Evolutionary conservation across 176 grass and related monocot species (phyloP), one percentile per base, ranked within the genome.

Genomic region (Urochloa ruziziensis): DNA sequence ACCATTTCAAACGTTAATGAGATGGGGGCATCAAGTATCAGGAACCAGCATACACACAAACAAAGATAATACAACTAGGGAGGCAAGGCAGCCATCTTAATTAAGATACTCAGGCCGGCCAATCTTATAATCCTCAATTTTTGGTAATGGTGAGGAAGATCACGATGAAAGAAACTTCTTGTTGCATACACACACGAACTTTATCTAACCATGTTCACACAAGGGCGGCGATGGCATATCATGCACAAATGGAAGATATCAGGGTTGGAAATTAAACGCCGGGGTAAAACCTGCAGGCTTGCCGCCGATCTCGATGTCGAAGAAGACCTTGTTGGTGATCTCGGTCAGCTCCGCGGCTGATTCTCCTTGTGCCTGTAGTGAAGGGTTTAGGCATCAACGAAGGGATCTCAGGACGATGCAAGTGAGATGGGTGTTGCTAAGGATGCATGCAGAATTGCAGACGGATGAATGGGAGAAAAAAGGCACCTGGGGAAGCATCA

Each of bases 311-410:
- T 92, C 77, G 21, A 99, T 47, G 68, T 99, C 96, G 47, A 99
- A 90, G 82, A 82, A 99, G 69, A 96, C 91, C 85, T 95, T 95
- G 85, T 74, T 83, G 4, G 96, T 98, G 53, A 98, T 85, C 77
- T 95, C 88, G 2, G 75, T 88, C 74, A 92, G 57, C 23, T 87
- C 81, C 36, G 81, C 88, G 17, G 88, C 88, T 1, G 89, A 73
- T 30, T 82, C 78, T 80, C 19, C 60, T 5, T 89, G 93, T 27
- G 85, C 96, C 93, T 98, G 57, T n/a, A n/a, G n/a, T 61, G 37
- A 58, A 81, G 5, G 12, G 10, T 16, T 0, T 63, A 18, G 18
- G 57, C 27, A 72, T 63, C 4, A 28, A 54, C n/a, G 24, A 44
- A 48, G 18, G 19, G 27, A 2, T 21, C 6, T 57, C 53, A 56